phyloP scores from a whole-genome alignment of 192 early-diverging fungal species.

The Allomyces macrogynus region DNA sequence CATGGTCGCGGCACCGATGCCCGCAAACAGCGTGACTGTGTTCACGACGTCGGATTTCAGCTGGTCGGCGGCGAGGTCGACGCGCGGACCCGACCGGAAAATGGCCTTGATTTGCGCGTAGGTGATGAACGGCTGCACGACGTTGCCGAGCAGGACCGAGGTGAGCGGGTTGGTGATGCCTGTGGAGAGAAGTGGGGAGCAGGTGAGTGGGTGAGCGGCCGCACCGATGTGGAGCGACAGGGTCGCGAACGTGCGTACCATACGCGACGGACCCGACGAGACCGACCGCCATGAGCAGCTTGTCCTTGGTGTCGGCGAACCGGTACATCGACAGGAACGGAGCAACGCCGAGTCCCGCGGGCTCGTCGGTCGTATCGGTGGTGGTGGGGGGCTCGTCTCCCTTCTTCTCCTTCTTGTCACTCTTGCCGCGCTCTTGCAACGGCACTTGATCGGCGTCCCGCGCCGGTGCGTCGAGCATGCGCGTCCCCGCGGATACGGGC shows the following conservation, averaged over 20 bases:
- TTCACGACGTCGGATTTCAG: constrained; percentile 3
- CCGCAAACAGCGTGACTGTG: constrained; percentile 22
- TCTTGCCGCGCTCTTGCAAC: too few relatives aligned
- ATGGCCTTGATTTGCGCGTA: constrained; percentile 2
- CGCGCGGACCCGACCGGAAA: neutral
- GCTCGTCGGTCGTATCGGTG: too few relatives aligned
- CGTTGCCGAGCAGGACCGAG: constrained; percentile 13
- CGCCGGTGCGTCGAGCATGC: too few relatives aligned
- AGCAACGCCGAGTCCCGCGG: too few relatives aligned
- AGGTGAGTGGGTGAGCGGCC: too few relatives aligned
- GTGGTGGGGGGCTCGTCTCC: too few relatives aligned
- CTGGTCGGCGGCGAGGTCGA: constrained; percentile 1
- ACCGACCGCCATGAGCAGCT: constrained; percentile 25
- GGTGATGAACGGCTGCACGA: constrained; percentile 12
- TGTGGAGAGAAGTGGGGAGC: constrained; percentile 25
- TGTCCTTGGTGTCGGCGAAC: constrained; percentile 40
- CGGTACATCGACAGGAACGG: constrained; percentile 39
- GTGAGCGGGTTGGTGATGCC: constrained; percentile 13
- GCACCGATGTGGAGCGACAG: constrained; percentile 12
- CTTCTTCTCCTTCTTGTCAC: too few relatives aligned
- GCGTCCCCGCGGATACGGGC: too few relatives aligned
- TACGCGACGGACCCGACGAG: constrained; percentile 13
- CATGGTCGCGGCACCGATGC: constrained; percentile 34
- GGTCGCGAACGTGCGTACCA: constrained; percentile 4
- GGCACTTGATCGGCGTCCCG: too few relatives aligned